Conservation (phyloP, 306 rosid species). For the Boehmeria nivea region DNA sequence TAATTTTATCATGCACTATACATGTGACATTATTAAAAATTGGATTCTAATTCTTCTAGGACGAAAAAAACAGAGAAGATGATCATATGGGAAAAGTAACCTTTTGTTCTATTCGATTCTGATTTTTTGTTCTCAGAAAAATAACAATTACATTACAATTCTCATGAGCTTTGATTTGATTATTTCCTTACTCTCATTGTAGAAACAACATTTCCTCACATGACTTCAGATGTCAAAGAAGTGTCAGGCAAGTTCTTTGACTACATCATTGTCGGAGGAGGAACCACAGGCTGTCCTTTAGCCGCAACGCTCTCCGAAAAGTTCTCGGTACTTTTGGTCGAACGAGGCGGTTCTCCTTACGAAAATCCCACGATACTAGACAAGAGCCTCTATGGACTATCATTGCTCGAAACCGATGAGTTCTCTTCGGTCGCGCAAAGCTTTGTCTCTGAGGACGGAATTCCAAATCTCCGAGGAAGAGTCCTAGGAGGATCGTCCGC, state of each 20-base stretch:
- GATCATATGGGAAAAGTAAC: too few relatives aligned
- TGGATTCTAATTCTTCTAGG: too few relatives aligned
- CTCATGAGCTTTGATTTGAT: conserved; percentile 4
- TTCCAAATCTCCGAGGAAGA: conserved; percentile 60
- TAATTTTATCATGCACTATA: too few relatives aligned
- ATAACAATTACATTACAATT: too few relatives aligned
- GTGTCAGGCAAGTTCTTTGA: conserved; percentile 26
- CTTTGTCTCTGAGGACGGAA: conserved; percentile 55
- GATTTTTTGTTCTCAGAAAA: too few relatives aligned
- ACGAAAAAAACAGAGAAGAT: too few relatives aligned
- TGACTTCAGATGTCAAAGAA: too few relatives aligned
- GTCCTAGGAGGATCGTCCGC: conserved; percentile 80
- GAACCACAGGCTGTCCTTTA: conserved; percentile 63
- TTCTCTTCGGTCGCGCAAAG: conserved; percentile 65
- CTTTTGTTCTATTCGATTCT: too few relatives aligned
- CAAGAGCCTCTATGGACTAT: conserved; percentile 47
- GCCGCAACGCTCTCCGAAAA: conserved; percentile 67
- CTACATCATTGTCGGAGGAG: conserved; percentile 77
- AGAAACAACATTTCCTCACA: too few relatives aligned
- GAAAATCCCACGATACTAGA: conserved; percentile 54
- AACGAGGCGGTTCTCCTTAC: conserved; percentile 65
- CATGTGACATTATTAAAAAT: too few relatives aligned
- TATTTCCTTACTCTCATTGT: too few relatives aligned
- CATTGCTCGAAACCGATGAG: conserved; percentile 38
- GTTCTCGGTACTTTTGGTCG: conserved; percentile 57